These are phyloP conservation scores for Boletus rubropictus DNA, from an alignment of 768 basidiomycete species.

Conservation along the genomic window DNA sequence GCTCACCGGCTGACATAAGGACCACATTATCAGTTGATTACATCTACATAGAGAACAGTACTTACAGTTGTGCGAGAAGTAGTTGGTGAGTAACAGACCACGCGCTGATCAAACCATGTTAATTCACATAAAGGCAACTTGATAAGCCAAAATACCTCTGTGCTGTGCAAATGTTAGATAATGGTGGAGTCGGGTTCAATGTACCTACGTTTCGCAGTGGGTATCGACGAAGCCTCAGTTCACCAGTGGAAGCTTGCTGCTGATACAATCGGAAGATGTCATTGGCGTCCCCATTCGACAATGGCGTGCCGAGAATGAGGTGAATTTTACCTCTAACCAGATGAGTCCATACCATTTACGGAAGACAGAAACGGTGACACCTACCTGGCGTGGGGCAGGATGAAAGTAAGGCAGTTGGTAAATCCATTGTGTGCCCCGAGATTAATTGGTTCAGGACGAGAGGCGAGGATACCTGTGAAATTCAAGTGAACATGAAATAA, in stretches of 20 bases:
- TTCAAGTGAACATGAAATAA: not conserved
- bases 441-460: slow-evolving; percentile 13
- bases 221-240: slow-evolving; percentile 62
- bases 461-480: slow-evolving; percentile 16
- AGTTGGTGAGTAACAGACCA: slow-evolving; percentile 67
- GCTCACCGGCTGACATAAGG: slow-evolving; percentile 56
- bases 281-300: slow-evolving; percentile 43
- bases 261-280: slow-evolving; percentile 63
- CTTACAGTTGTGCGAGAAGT: slow-evolving; percentile 82
- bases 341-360: not conserved
- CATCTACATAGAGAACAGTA: slow-evolving; percentile 1
- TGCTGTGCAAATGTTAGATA: slow-evolving; percentile 41
- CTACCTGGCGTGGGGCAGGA: slow-evolving; percentile 44
- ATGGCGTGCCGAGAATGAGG: slow-evolving; percentile 39
- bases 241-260: slow-evolving; percentile 49
- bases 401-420: slow-evolving; percentile 42
- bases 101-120: slow-evolving; percentile 42
- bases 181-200: not conserved
- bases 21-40: not conserved
- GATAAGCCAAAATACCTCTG: slow-evolving; percentile 44
- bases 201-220: slow-evolving; percentile 55
- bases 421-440: slow-evolving; percentile 21
- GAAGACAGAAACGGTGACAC: slow-evolving; percentile 4
- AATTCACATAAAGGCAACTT: slow-evolving; percentile 1
- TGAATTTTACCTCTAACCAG: slow-evolving; percentile 53